phyloP scores from a whole-genome alignment of 495 filamentous ascomycete species.

The Rhypophila decipiens region DNA sequence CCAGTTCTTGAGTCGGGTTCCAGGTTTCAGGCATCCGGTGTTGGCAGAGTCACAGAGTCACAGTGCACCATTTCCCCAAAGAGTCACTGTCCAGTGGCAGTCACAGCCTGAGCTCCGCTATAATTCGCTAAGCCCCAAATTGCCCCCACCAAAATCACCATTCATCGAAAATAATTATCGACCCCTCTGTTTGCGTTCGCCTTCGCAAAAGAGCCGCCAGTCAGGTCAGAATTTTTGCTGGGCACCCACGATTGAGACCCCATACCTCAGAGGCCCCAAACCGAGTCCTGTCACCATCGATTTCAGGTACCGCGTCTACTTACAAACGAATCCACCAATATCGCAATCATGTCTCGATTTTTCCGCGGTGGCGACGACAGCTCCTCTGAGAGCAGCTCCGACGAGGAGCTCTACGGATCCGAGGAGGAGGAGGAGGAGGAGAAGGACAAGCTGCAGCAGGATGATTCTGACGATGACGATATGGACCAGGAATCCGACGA shows the following conservation, averaged over 20 bases:
- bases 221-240: conserved; percentile 16
- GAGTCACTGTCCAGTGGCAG: too few species aligned
- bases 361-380: conserved; percentile 91
- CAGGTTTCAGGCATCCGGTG: too few species aligned
- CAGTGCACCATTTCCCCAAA: too few species aligned
- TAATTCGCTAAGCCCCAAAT: conserved; percentile 26
- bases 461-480: conserved; percentile 38
- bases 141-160: conserved; percentile 31
- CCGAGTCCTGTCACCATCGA: too few species aligned
- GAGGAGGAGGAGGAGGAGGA: conserved; percentile 57
- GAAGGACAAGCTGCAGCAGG: conserved; percentile 41
- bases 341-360: conserved; percentile 79
- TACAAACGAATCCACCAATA: too few species aligned
- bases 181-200: conserved; percentile 20
- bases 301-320: too few species aligned
- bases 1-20: too few species aligned
- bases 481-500: conserved; percentile 50
- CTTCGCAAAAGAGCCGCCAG: too few species aligned
- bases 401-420: conserved; percentile 84
- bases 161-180: conserved; percentile 29
- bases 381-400: conserved; percentile 72
- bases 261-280: too few species aligned
- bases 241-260: conserved; percentile 11
- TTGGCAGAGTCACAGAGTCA: too few species aligned
- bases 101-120: conserved; percentile 1